Base-by-base conservation (phyloP, 805 yeast genomes). In the Wickerhamiella bombiphila region DNA sequence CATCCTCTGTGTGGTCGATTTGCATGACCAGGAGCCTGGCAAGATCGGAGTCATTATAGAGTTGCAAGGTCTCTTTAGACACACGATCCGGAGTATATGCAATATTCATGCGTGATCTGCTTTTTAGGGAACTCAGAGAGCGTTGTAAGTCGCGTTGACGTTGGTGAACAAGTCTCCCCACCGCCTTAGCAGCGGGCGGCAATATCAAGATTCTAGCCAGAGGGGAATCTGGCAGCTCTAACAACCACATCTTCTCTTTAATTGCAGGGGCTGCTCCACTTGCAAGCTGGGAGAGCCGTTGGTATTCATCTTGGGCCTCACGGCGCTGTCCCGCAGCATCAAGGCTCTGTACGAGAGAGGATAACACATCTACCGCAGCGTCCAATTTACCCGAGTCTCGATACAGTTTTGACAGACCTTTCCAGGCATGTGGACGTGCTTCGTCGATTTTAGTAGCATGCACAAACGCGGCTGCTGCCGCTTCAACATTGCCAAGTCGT, bases 391-490 rank as follows among this genome's bases (percentile, higher is more conserved):
- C 43, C n/a, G 26, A 35, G 8, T 38, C 41, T 14, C 48, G 49
- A 31, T 50, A 47, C 3, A 54, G 36, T 8, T 43, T 39, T 28
- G 74, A 58, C 42, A 76, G 64, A 1, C 97, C 97, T 50, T 80
- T 82, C 93, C 91, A 86, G 0, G 85, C 93, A 19, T 70, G 54
- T 1, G 73, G 45, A 36, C 76, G 71, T 42, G 51, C 24, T 44
- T 59, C 34, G 58, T 52, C 20, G 67, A 57, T 7, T 58, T 64
- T 17, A 70, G 60, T 46, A 68, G 70, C 45, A 61, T 56, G 14
- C 45, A 51, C 13, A 73, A 56, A 34, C 67, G 72, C 16, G 53
- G 65, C 29, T 59, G 63, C 13, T 69, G 76, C 58, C 36, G 71
- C 72, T 24, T 66, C 53, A 13, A 70, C 56, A 2, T 57, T 54